A percentile compares a stretch with the other conserved stretches of the same genome.
phyloP scores from a whole-genome alignment of 805 yeast genomes.

The Wickerhamiella sergipiensis region DNA sequence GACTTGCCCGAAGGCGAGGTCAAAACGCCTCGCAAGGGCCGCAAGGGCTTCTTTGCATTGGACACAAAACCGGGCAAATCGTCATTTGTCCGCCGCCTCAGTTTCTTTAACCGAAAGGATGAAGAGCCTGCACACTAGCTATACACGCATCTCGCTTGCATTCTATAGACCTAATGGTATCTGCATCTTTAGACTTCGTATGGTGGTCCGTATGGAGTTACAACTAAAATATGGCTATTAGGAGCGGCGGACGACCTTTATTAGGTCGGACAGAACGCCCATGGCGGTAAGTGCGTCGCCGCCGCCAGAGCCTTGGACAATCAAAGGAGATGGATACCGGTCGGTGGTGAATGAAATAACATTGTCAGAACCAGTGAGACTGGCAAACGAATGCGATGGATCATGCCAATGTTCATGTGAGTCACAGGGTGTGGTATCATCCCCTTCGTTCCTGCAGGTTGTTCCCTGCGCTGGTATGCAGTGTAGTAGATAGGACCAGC shows the following conservation, averaged over 20 bases:
- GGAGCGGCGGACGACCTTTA: conserved; percentile 61
- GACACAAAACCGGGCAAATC: neutral
- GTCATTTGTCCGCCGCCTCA: neutral
- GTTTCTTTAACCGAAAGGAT: neutral
- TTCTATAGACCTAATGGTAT: too few species aligned
- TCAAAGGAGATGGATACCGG: conserved; percentile 84
- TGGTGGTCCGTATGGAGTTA: too few species aligned
- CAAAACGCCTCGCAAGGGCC: neutral
- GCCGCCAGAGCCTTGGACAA: conserved; percentile 93
- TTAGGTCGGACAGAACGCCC: conserved; percentile 88
- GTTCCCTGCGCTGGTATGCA: too few species aligned
- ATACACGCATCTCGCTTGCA: neutral
- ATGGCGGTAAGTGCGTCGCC: conserved; percentile 66
- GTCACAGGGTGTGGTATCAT: neutral
- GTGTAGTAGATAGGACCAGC: too few species aligned
- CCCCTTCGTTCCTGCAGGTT: too few species aligned
- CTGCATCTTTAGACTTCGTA: too few species aligned
- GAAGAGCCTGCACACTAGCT: conserved; percentile 27
- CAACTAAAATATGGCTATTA: too few species aligned
- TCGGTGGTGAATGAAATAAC: conserved; percentile 83
- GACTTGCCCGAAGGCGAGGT: neutral
- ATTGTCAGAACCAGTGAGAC: conserved; percentile 91
- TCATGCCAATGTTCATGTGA: neutral
- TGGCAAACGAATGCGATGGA: conserved; percentile 71
- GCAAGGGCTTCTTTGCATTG: neutral